These are phyloP conservation scores for Leucaena leucocephala DNA, from an alignment of 306 rosid genomes.

Conservation along the genomic window DNA sequence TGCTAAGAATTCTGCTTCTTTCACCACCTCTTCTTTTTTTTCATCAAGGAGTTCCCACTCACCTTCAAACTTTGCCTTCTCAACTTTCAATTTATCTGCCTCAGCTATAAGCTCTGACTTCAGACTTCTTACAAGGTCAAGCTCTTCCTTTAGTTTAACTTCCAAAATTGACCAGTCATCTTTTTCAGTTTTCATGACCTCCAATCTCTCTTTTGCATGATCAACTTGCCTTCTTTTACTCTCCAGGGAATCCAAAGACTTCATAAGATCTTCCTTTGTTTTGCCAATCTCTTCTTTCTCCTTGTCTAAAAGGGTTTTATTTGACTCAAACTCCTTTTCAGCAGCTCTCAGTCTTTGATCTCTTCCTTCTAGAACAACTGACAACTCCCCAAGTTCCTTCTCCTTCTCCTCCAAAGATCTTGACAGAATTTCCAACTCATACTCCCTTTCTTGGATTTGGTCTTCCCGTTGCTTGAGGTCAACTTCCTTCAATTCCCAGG, in stretches of 20 bases:
- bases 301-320: constrained; percentile 57
- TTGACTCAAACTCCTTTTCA: constrained; percentile 68
- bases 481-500: constrained; percentile 98
- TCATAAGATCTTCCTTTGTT: constrained; percentile 66
- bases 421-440: constrained; percentile 72
- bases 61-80: constrained; percentile 90
- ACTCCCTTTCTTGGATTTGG: constrained; percentile 68
- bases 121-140: constrained; percentile 81
- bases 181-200: constrained; percentile 74
- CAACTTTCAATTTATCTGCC: constrained; percentile 71
- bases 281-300: constrained; percentile 69
- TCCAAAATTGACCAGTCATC: constrained; percentile 76
- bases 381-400: constrained; percentile 70
- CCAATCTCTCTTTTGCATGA: constrained; percentile 63
- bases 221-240: constrained; percentile 63
- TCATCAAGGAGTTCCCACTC: constrained; percentile 98
- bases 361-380: constrained; percentile 60
- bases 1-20: constrained; percentile 67
- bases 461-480: constrained; percentile 83
- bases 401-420: constrained; percentile 67
- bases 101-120: constrained; percentile 74
- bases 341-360: constrained; percentile 54
- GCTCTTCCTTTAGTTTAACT: constrained; percentile 88
- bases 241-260: constrained; percentile 62
- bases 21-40: constrained; percentile 71